Percentiles rank a stretch among this genome's conserved stretches.
phyloP scores from a whole-genome alignment of 148 eudicot genomes.

The Linanthus parryae region DNA sequence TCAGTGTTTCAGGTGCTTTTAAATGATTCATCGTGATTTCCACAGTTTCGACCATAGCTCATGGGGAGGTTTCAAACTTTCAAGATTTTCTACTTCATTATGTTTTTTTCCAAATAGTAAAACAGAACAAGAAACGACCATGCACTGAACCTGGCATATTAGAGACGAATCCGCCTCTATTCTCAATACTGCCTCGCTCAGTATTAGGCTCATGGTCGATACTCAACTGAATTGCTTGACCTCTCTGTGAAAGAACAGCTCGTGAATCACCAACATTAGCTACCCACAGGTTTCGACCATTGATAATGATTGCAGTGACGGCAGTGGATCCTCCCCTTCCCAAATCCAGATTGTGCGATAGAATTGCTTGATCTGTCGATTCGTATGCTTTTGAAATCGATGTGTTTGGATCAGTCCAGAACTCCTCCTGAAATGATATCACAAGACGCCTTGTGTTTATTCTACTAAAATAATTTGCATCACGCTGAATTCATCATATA shows the following conservation, averaged over 20 bases:
- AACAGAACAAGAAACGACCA: neutral
- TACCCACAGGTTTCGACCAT: conserved; percentile 56
- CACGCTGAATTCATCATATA: too few species aligned
- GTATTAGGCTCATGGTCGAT: conserved; percentile 79
- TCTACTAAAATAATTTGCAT: too few species aligned
- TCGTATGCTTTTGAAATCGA: conserved; percentile 71
- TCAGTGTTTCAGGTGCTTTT: too few species aligned
- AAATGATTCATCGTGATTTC: too few species aligned
- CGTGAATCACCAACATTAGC: conserved; percentile 90
- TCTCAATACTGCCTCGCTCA: conserved; percentile 65
- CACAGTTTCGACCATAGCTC: too few species aligned
- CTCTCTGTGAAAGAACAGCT: conserved; percentile 65
- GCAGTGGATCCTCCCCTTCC: conserved; percentile 93
- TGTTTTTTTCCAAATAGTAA: too few species aligned
- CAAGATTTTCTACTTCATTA: too few species aligned
- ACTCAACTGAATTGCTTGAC: conserved; percentile 56
- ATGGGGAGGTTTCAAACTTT: too few species aligned
- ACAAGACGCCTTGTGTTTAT: too few species aligned
- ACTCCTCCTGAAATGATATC: conserved; percentile 45
- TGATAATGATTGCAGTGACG: conserved; percentile 70
- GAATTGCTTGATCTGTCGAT: conserved; percentile 69
- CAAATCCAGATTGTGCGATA: conserved; percentile 59
- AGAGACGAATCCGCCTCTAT: conserved; percentile 77
- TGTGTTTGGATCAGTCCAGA: conserved; percentile 56
- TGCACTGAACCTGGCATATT: conserved; percentile 64